Percentiles rank a stretch among this genome's conserved stretches.
Conservation (phyloP, 352 stramenopile species). For the Globisporangium radiosum region DNA sequence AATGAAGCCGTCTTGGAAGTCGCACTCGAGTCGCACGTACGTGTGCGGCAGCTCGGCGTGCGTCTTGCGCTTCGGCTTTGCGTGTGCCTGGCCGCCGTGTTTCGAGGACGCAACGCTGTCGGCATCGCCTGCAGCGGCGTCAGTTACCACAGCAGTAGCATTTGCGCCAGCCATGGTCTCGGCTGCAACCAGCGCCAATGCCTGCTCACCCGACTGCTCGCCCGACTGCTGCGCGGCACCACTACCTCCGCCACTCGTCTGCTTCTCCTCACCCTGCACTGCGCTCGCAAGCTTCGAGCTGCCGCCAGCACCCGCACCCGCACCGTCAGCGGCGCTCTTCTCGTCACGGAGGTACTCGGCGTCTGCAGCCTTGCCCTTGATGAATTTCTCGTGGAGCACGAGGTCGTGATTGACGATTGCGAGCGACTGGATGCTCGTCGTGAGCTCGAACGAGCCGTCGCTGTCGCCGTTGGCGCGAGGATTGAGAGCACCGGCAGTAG, state of each 20-base stretch:
- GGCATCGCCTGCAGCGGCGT: not conserved
- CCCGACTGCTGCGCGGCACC: not conserved
- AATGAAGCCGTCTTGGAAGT: slow-evolving; percentile 63
- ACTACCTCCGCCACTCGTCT: not conserved
- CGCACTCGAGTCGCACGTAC: slow-evolving; percentile 67
- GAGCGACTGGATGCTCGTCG: slow-evolving; percentile 38
- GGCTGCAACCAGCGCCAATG: too few relatives aligned
- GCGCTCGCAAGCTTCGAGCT: slow-evolving; percentile 2
- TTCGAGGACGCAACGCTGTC: slow-evolving; percentile 5
- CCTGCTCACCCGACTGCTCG: slow-evolving; percentile 4
- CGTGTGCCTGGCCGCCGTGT: too few relatives aligned
- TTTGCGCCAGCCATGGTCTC: not conserved
- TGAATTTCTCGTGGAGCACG: slow-evolving; percentile 56
- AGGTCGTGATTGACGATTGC: slow-evolving; percentile 75
- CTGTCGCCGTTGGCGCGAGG: slow-evolving; percentile 4
- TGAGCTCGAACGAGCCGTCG: slow-evolving; percentile 24
- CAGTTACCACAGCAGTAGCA: not conserved
- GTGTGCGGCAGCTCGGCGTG: slow-evolving; percentile 48
- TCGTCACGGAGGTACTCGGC: slow-evolving; percentile 54
- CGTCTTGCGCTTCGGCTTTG: slow-evolving; percentile 10
- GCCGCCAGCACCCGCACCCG: not conserved
- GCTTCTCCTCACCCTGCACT: not conserved
- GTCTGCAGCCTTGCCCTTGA: slow-evolving; percentile 53
- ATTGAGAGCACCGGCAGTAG: not conserved
- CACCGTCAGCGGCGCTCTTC: not conserved